A percentile compares a stretch with the other conserved stretches of the same genome.
These are phyloP conservation scores for Zygosaccharomyces pseudobailii DNA, from an alignment of 1,139 yeast species.

Conservation along the genomic window DNA sequence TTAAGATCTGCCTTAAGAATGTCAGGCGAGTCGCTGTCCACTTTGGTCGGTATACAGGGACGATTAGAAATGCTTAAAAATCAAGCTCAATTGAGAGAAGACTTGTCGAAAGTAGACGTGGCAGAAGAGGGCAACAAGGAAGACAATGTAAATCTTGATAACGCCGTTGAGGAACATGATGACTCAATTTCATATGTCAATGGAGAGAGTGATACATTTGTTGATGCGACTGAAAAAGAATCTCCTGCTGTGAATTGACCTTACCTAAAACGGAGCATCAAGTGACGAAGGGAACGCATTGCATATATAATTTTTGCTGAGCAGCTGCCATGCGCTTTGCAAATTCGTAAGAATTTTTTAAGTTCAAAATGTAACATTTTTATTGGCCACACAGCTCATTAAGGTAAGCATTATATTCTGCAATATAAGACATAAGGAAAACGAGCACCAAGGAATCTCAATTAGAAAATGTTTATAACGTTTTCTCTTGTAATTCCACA, in stretches of 20 bases:
- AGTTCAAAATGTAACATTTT: neutral
- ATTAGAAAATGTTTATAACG: too few relatives aligned
- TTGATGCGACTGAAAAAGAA: conserved; percentile 33
- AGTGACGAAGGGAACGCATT: neutral
- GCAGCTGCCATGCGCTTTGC: neutral
- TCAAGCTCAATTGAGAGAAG: conserved; percentile 65
- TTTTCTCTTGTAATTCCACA: conserved; percentile 56
- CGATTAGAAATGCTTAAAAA: conserved; percentile 71
- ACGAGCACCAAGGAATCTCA: too few relatives aligned
- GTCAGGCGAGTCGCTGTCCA: conserved; percentile 46
- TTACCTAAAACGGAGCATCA: neutral
- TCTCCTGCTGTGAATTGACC: neutral
- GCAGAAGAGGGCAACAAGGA: conserved; percentile 14
- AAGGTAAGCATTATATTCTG: neutral
- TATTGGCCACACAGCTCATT: neutral
- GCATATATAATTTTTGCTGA: neutral
- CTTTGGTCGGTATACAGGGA: conserved; percentile 79
- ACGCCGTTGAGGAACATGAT: conserved; percentile 30
- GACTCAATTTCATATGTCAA: conserved; percentile 44
- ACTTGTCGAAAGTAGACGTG: conserved; percentile 35
- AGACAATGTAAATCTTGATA: conserved; percentile 8
- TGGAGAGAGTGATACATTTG: conserved; percentile 49
- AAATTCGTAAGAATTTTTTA: neutral
- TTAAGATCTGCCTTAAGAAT: conserved; percentile 25
- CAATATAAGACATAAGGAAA: neutral